phyloP scores from a whole-genome alignment of 1,139 yeast genomes.

The Candida anutae region DNA sequence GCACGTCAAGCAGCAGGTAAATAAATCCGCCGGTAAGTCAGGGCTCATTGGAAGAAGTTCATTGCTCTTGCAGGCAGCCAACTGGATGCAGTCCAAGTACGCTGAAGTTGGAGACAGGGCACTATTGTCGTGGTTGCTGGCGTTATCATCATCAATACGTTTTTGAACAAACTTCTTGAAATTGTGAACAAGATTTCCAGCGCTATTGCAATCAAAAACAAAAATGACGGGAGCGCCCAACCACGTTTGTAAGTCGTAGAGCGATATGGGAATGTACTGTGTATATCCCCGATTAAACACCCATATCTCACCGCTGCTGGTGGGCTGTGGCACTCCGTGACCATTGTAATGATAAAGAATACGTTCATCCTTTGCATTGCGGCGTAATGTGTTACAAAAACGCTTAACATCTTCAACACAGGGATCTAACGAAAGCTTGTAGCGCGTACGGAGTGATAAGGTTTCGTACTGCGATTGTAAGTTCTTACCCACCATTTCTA shows the following conservation, averaged over 20 bases:
- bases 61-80: slow-evolving; percentile 87
- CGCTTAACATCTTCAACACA: slow-evolving; percentile 93
- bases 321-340: slow-evolving; percentile 98
- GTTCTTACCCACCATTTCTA: slow-evolving; percentile 84
- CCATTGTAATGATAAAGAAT: slow-evolving; percentile 94
- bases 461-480: slow-evolving; percentile 87
- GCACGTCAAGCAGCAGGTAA: slow-evolving; percentile 90
- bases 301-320: slow-evolving; percentile 98
- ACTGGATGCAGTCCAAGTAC: slow-evolving; percentile 81
- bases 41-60: slow-evolving; percentile 92
- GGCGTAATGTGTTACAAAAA: slow-evolving; percentile 78
- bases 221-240: slow-evolving; percentile 95
- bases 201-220: slow-evolving; percentile 91
- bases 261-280: slow-evolving; percentile 91
- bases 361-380: slow-evolving; percentile 88
- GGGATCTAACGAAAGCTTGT: slow-evolving; percentile 88
- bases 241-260: slow-evolving; percentile 94
- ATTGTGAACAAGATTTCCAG: slow-evolving; percentile 88
- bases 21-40: slow-evolving; percentile 89
- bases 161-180: slow-evolving; percentile 88
- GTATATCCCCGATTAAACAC: slow-evolving; percentile 95
- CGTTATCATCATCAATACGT: slow-evolving; percentile 81
- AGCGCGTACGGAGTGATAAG: slow-evolving; percentile 76
- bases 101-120: slow-evolving; percentile 63
- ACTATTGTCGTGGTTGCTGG: slow-evolving; percentile 56